Evolutionary conservation across 306 rosid genomes (phyloP).

Genomic region (Dalbergia cochinchinensis): DNA sequence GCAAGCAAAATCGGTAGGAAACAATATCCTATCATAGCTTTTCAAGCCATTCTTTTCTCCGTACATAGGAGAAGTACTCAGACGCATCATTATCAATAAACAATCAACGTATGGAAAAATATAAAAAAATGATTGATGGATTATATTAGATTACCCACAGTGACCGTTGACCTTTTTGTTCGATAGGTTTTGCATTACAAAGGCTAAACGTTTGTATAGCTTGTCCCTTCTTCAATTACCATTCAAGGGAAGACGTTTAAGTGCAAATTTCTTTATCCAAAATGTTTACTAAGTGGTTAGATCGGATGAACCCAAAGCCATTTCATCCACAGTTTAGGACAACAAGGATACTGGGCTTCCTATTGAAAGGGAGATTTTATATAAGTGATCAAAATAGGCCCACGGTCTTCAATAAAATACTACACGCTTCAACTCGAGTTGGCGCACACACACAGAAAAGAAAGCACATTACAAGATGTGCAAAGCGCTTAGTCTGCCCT

Average conservation of each 20-base stretch:
- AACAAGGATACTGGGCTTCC: constrained; percentile 3
- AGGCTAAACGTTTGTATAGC: neutral
- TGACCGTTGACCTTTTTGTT: neutral
- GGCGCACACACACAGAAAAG: constrained; percentile 5
- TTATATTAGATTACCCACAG: neutral
- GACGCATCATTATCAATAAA: neutral
- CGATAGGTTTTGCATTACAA: neutral
- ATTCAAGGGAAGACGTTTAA: no score
- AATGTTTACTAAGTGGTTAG: constrained; percentile 1
- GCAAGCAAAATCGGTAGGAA: neutral
- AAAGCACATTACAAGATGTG: constrained; percentile 38
- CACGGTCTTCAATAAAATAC: neutral
- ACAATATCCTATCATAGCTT: neutral
- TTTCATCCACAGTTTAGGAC: neutral
- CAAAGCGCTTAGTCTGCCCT: constrained; percentile 15
- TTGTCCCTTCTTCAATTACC: neutral
- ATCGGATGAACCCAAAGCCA: neutral
- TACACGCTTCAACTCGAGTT: neutral
- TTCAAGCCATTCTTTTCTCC: neutral
- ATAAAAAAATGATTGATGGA: neutral
- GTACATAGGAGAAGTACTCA: neutral
- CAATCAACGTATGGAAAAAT: neutral
- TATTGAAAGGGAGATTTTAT: constrained; percentile 2
- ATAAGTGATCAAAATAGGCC: neutral
- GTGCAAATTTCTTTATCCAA: neutral